Conservation (phyloP, 495 filamentous ascomycete species). For the Podospora pseudopauciseta region DNA sequence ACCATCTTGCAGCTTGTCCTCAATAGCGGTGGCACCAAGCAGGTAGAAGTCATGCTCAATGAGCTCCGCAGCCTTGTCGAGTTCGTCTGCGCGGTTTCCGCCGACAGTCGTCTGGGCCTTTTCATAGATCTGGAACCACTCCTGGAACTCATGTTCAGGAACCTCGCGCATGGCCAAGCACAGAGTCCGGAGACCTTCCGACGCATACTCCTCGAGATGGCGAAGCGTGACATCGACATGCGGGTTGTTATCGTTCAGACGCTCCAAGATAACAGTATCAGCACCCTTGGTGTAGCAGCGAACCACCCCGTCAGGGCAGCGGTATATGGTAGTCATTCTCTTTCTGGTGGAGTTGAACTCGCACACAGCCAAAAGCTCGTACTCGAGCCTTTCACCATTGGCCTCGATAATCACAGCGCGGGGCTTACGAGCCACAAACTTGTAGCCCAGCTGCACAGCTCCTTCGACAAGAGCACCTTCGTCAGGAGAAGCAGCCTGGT, state of each 20-base stretch:
- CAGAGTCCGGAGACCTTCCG: slow-evolving; percentile 90
- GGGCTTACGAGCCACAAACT: slow-evolving; percentile 86
- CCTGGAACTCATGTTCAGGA: slow-evolving; percentile 81
- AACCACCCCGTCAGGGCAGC: slow-evolving; percentile 94
- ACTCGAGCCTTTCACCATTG: slow-evolving; percentile 68
- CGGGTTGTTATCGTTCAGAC: slow-evolving; percentile 73
- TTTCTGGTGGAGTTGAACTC: slow-evolving; percentile 99
- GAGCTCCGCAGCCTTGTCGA: slow-evolving; percentile 95
- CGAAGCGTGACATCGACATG: slow-evolving; percentile 82
- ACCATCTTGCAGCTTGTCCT: slow-evolving; percentile 94
- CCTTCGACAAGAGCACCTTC: slow-evolving; percentile 96
- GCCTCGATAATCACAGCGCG: slow-evolving; percentile 76
- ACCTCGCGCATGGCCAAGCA: slow-evolving; percentile 95
- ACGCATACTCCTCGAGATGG: slow-evolving; percentile 96
- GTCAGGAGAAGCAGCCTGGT: slow-evolving; percentile 96
- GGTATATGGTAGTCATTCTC: slow-evolving; percentile 95
- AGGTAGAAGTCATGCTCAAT: slow-evolving; percentile 90
- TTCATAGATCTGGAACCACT: slow-evolving; percentile 85
- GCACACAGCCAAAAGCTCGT: slow-evolving; percentile 90
- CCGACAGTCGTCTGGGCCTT: slow-evolving; percentile 87
- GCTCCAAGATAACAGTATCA: slow-evolving; percentile 94
- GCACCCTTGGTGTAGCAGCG: slow-evolving; percentile 94
- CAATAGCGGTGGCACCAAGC: slow-evolving; percentile 94
- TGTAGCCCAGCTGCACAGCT: slow-evolving; percentile 78
- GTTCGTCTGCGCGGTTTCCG: slow-evolving; percentile 86